Percentiles rank a stretch among this genome's conserved stretches.
These are phyloP conservation scores for Gossypium australe DNA, from an alignment of 345 rosid genomes.

Conservation along the genomic window DNA sequence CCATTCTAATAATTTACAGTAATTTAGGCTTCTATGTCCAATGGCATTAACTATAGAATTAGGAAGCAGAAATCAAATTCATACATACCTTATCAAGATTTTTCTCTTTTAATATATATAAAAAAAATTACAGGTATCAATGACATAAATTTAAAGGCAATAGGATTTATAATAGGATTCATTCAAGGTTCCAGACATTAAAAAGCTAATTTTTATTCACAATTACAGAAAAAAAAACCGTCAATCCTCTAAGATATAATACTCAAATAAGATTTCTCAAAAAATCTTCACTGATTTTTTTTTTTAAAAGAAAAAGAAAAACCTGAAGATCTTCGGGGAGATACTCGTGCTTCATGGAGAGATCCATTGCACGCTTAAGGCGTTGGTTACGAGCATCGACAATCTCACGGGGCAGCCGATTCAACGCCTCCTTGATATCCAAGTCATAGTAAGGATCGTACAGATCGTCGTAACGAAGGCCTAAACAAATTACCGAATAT, in stretches of 20 bases:
- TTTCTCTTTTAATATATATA: not conserved
- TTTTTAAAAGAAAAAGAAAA: not conserved
- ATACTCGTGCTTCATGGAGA: slow-evolving; percentile 96
- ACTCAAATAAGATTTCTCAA: not conserved
- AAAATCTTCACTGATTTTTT: not conserved
- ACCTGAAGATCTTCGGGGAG: slow-evolving; percentile 84
- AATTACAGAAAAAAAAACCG: not conserved
- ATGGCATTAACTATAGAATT: not conserved
- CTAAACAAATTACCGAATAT: slow-evolving; percentile 23
- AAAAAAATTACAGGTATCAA: not conserved
- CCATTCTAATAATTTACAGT: not conserved
- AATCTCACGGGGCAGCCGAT: slow-evolving; percentile 81
- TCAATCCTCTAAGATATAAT: not conserved
- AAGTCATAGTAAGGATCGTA: slow-evolving; percentile 75
- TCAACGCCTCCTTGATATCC: slow-evolving; percentile 86
- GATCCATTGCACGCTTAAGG: slow-evolving; percentile 96
- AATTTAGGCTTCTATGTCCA: not conserved
- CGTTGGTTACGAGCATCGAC: slow-evolving; percentile 96
- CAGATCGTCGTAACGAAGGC: slow-evolving; percentile 87
- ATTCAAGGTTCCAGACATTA: not conserved
- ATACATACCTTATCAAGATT: not conserved
- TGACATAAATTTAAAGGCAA: not conserved
- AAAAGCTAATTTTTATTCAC: not conserved
- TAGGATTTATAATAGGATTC: not conserved
- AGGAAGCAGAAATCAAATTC: not conserved